These are phyloP conservation scores for Colletotrichum zoysiae DNA, from an alignment of 2,329 filamentous ascomycete species.

Conservation along the genomic window DNA sequence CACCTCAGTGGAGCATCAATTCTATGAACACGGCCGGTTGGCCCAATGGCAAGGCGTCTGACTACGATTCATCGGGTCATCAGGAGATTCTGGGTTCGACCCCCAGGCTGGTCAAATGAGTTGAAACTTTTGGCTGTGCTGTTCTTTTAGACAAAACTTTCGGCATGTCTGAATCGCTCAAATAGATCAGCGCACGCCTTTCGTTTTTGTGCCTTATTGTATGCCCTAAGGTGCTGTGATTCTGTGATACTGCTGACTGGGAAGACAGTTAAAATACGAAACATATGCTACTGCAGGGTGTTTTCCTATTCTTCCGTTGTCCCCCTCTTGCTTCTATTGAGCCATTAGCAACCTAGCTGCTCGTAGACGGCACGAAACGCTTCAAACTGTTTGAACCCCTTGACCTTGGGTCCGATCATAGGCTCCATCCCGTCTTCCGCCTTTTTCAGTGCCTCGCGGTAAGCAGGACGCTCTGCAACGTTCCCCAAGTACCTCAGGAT, in stretches of 20 bases:
- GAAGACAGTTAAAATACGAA: not conserved
- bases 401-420: constrained; percentile 26
- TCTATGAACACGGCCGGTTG: constrained; percentile 42
- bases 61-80: constrained; percentile 49
- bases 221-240: not conserved
- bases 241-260: not conserved
- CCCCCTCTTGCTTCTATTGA: not conserved
- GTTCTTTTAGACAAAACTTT: not conserved
- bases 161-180: too few species aligned
- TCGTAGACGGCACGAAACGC: constrained; percentile 5
- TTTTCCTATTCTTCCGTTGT: not conserved
- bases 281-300: too few species aligned
- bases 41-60: constrained; percentile 59
- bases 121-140: not conserved
- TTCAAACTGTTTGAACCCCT: constrained; percentile 33
- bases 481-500: constrained; percentile 62
- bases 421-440: constrained; percentile 60
- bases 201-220: not conserved
- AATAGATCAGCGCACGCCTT: not conserved
- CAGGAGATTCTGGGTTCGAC: constrained; percentile 42
- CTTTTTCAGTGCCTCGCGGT: constrained; percentile 61
- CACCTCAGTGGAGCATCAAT: constrained; percentile 10
- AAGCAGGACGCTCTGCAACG: constrained; percentile 59
- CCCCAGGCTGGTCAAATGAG: constrained; percentile 36
- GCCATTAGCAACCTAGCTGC: not conserved